Conservation (phyloP, 2,329 filamentous ascomycete genomes). For the Penicillium fuscoglaucum region DNA sequence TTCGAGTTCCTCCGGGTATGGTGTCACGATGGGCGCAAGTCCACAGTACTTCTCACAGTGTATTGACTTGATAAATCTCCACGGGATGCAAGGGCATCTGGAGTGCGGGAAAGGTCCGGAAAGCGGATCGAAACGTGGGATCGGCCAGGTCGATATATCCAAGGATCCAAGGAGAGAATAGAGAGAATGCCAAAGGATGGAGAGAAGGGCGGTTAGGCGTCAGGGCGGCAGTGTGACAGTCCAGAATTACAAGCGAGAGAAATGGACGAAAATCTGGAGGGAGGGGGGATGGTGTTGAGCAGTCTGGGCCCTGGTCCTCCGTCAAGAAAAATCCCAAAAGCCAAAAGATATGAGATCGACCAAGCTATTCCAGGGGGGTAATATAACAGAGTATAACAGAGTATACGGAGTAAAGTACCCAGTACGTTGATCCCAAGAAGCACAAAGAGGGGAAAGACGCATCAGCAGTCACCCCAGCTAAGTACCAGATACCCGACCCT, state of each 20-base stretch:
- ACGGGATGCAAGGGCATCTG: constrained; percentile 5
- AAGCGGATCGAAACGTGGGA: constrained; percentile 6
- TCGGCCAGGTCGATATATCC: constrained; percentile 4
- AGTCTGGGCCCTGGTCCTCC: constrained; percentile 15
- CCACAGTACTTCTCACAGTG: background rate
- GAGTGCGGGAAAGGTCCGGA: background rate
- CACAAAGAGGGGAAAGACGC: background rate
- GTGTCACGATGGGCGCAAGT: background rate
- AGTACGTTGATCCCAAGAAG: background rate
- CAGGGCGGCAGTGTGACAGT: constrained; percentile 10
- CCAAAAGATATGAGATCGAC: background rate
- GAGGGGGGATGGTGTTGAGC: background rate
- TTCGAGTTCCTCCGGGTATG: background rate
- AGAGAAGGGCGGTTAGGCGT: constrained; percentile 16
- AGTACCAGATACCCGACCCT: constrained; percentile 21
- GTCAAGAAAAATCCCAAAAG: background rate
- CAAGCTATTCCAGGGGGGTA: constrained; percentile 8
- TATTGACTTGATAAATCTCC: background rate
- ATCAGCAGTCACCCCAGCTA: background rate
- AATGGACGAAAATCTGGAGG: constrained; percentile 13
- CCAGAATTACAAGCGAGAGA: constrained; percentile 15
- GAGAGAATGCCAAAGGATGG: background rate
- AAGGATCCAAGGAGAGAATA: constrained; percentile 3
- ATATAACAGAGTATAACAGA: too few relatives aligned
- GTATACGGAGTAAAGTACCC: background rate